Evolutionary conservation across 768 basidiomycete species (phyloP).

Genomic region (Kondoa subrosea): DNA sequence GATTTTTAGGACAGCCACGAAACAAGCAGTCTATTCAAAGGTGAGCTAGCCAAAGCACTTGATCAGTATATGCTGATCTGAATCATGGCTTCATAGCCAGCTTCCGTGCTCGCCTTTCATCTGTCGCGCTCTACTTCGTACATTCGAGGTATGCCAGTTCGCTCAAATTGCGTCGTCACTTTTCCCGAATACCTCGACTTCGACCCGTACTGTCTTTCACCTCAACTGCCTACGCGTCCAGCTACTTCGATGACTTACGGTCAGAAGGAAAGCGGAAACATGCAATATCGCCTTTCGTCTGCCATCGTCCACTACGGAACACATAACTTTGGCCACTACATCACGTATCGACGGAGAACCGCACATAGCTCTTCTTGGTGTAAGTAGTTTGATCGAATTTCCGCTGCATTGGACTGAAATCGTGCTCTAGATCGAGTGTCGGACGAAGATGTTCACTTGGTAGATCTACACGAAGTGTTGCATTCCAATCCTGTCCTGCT

Average conservation of each 20-base stretch:
- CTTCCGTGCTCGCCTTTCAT: slow-evolving; percentile 68
- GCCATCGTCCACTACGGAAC: slow-evolving; percentile 86
- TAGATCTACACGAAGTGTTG: slow-evolving; percentile 56
- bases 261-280: slow-evolving; percentile 40
- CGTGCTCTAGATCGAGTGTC: slow-evolving; percentile 45
- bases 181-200: slow-evolving; percentile 83
- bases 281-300: slow-evolving; percentile 63
- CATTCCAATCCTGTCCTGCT: slow-evolving; percentile 74
- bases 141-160: slow-evolving; percentile 39
- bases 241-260: slow-evolving; percentile 53
- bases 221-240: slow-evolving; percentile 50
- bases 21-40: slow-evolving; percentile 80
- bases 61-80: background rate
- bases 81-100: slow-evolving; percentile 42
- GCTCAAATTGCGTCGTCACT: slow-evolving; percentile 62
- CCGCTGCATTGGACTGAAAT: background rate
- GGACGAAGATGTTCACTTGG: slow-evolving; percentile 63
- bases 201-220: slow-evolving; percentile 68
- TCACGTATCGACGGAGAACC: slow-evolving; percentile 76
- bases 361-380: background rate
- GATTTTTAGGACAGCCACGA: slow-evolving; percentile 60
- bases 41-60: slow-evolving; percentile 37
- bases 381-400: background rate
- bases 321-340: slow-evolving; percentile 86
- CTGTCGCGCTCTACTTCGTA: slow-evolving; percentile 60